phyloP scores from a whole-genome alignment of 2,329 filamentous ascomycete species.

The Venturia oleaginea region DNA sequence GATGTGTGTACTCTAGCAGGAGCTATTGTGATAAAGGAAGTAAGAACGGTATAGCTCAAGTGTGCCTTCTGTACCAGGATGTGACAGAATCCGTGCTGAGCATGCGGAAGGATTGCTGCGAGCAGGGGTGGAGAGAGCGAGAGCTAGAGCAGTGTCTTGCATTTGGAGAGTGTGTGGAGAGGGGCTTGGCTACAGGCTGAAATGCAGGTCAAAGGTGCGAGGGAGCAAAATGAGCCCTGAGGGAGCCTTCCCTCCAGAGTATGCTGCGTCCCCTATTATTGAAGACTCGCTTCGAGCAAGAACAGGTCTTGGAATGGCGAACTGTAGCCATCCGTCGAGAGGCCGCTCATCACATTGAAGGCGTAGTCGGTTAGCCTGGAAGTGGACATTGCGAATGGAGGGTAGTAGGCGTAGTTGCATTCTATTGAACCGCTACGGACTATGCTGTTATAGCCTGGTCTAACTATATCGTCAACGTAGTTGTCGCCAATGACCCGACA shows the following conservation, averaged over 20 bases:
- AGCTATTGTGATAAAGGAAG: too few species aligned
- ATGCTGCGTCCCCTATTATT: background rate
- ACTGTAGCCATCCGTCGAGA: background rate
- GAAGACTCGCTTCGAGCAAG: background rate
- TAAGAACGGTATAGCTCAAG: too few species aligned
- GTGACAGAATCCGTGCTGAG: background rate
- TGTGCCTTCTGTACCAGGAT: too few species aligned
- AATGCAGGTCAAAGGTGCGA: background rate
- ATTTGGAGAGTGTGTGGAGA: background rate
- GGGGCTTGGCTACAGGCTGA: slow-evolving; percentile 5
- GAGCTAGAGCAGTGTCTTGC: background rate
- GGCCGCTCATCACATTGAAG: background rate
- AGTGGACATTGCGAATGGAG: too few species aligned
- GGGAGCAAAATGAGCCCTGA: background rate
- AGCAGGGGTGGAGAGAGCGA: background rate
- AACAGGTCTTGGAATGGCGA: background rate
- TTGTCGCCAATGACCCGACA: too few species aligned
- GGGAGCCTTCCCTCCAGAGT: background rate
- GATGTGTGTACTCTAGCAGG: too few species aligned
- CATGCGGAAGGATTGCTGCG: background rate
- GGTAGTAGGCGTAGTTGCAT: too few species aligned
- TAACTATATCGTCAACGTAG: too few species aligned
- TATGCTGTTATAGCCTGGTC: too few species aligned
- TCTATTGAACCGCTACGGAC: too few species aligned
- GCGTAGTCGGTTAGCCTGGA: background rate